Percentiles rank a stretch among this genome's conserved stretches.
These are phyloP conservation scores for Lentinula boryana DNA, from an alignment of 768 basidiomycete genomes.

Conservation along the genomic window DNA sequence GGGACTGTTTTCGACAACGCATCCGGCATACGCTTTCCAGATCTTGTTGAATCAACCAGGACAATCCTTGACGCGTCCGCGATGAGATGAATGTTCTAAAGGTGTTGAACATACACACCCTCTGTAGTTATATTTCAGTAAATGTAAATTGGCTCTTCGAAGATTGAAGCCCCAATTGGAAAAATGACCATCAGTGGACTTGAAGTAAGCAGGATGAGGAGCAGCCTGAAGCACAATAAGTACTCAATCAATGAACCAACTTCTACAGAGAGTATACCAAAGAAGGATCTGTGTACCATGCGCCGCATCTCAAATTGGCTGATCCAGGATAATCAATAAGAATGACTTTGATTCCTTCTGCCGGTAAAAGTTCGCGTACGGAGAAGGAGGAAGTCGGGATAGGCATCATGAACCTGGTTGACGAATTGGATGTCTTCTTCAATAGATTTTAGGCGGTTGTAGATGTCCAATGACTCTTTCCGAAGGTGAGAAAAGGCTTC, in stretches of 20 bases:
- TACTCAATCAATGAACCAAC: not conserved
- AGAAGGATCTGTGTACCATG: conserved; percentile 82
- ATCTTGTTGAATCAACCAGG: conserved; percentile 87
- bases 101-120: conserved; percentile 44
- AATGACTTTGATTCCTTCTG: not conserved
- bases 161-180: conserved; percentile 84
- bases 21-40: conserved; percentile 93
- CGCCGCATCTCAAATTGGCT: conserved; percentile 93
- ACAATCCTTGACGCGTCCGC: conserved; percentile 48
- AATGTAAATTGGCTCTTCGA: conserved; percentile 76
- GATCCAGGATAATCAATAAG: not conserved
- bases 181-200: conserved; percentile 86
- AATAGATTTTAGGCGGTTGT: conserved; percentile 86
- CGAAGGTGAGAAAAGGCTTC: conserved; percentile 47
- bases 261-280: conserved; percentile 36
- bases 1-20: conserved; percentile 91
- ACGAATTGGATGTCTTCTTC: conserved; percentile 74
- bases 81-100: not conserved
- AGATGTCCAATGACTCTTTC: conserved; percentile 70
- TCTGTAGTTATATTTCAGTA: conserved; percentile 49
- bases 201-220: conserved; percentile 69
- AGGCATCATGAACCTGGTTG: conserved; percentile 38
- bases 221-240: conserved; percentile 18
- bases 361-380: conserved; percentile 25
- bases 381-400: conserved; percentile 46